Base-by-base conservation (phyloP, 73 alveolate genomes). In the Paramecium sexaurelia region DNA sequence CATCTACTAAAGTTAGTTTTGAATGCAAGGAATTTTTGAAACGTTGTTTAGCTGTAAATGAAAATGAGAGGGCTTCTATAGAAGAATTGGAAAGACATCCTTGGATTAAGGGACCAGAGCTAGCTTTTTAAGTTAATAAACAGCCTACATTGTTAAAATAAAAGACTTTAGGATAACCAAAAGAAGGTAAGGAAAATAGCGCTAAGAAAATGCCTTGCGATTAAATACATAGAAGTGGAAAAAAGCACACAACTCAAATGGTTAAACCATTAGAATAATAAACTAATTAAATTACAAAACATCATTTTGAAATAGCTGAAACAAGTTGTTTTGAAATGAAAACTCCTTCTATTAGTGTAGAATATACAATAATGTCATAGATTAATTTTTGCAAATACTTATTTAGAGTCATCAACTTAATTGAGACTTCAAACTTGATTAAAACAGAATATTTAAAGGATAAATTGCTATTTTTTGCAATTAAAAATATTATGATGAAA, bases 321-420 rank as follows among this genome's bases (percentile, higher is more conserved):
- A 47, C 67, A 15, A 47, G 67, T 47, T 47, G 67, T 7, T 47
- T 47, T 45, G 92, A 55, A 24, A 55, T 29, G 1, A 55, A 19
- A 55, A 35, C 51, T 35, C 29, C 29, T 29, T 27, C 45, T 7
- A 29, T 29, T 17, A n/a, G 29, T 56, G 35, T 56, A 2, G 92
- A 85, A 29, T 57, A 85, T 56, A 57, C 84, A 35, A 35, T 85
- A 24, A 43, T 56, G 39, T 40, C 86, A 11, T 37, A 85, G 61
- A 55, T 85, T 56, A 85, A 85, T 66, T 85, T 85, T 56, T 85
- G 92, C 33, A 69, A 73, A 19, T 85, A 45, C 73, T 85, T 85
- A 57, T 57, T 41, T 73, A 85, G 86, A 85, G 75, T 85, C 10
- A 15, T 43, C 24, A 33, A 85, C 15, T 17, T 85, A 57, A 45